Conservation (phyloP, 257 asterid genomes). For the Perilla frutescens region DNA sequence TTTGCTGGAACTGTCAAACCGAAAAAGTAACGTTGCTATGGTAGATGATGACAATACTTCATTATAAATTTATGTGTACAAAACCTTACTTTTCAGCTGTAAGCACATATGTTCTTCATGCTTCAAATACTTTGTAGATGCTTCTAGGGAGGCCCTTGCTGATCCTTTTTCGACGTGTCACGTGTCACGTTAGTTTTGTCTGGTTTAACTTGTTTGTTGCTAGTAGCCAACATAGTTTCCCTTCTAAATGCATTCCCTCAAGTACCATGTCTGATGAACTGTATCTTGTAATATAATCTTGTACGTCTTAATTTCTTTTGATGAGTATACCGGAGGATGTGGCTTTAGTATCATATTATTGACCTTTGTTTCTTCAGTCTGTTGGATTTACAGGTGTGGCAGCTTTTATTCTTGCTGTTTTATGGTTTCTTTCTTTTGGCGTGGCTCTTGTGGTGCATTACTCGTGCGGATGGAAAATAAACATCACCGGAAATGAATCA, state of each 20-base stretch:
- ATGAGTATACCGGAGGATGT: constrained; percentile 18
- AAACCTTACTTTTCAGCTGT: neutral
- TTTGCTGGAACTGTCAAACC: constrained; percentile 2
- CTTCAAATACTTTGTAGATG: neutral
- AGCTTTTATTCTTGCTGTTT: constrained; percentile 66
- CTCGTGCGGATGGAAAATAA: constrained; percentile 83
- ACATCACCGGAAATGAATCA: constrained; percentile 52
- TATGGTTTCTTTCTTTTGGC: constrained; percentile 93
- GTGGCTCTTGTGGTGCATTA: constrained; percentile 71
- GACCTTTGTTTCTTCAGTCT: constrained; percentile 61
- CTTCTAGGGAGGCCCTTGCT: neutral
- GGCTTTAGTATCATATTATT: constrained; percentile 11
- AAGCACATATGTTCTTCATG: neutral
- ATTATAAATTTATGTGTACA: too few relatives aligned
- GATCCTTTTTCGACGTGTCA: neutral
- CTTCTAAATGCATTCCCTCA: neutral
- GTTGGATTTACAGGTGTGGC: constrained; percentile 91
- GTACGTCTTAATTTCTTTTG: neutral
- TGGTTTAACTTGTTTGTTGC: constrained; percentile 8
- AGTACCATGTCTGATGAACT: neutral
- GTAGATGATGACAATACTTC: neutral
- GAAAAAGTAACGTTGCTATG: neutral
- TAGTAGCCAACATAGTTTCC: neutral
- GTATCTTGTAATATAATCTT: neutral
- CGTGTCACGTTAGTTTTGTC: neutral